These are phyloP conservation scores for Bromus sterilis DNA, from an alignment of 176 grass and related monocot species.

Conservation along the genomic window DNA sequence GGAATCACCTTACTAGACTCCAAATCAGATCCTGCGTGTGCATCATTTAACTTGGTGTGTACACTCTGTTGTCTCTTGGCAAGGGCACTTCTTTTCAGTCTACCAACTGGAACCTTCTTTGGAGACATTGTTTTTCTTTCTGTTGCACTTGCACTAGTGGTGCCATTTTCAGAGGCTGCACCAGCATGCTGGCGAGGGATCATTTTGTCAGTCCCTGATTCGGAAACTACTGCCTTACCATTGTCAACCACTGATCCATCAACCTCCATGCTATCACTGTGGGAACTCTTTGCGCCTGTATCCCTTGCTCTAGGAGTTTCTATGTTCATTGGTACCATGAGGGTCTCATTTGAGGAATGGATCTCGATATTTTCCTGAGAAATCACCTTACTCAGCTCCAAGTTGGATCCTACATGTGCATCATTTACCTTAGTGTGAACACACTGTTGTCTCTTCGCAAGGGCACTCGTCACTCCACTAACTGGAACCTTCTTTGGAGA, in stretches of 20 bases:
- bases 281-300: background rate
- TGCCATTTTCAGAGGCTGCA: background rate
- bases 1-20: constrained; percentile 9
- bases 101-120: background rate
- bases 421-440: background rate
- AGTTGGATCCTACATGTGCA: background rate
- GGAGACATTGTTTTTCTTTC: background rate
- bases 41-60: background rate
- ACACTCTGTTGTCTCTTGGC: constrained; percentile 6
- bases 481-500: constrained; percentile 5
- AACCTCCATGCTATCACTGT: background rate
- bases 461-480: background rate
- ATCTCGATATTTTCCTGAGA: background rate
- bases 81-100: constrained; percentile 3
- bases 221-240: constrained; percentile 10
- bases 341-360: constrained; percentile 15
- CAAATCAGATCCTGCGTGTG: constrained; percentile 11
- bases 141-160: background rate
- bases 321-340: background rate
- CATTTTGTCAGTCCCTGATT: constrained; percentile 11
- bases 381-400: background rate
- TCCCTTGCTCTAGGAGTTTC: background rate
- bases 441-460: constrained; percentile 6
- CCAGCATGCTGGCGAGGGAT: background rate
- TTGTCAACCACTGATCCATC: constrained; percentile 12